These are phyloP conservation scores for Mycena polygramma DNA, from an alignment of 768 basidiomycete species.

Conservation along the genomic window DNA sequence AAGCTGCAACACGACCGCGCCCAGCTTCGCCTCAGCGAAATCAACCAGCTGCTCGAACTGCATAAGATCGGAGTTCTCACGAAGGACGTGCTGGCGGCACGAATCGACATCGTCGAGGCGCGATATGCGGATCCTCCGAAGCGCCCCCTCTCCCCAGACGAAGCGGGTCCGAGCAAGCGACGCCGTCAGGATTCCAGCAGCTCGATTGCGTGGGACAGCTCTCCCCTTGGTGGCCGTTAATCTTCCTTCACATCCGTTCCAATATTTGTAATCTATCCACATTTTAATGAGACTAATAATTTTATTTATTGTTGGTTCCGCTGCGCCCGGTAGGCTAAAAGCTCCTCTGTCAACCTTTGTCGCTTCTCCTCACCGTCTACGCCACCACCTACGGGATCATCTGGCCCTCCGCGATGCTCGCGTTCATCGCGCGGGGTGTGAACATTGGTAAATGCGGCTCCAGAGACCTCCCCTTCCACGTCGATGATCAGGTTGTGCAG, in stretches of 20 bases:
- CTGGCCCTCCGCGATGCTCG: constrained; percentile 28
- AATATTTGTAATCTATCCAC: not conserved
- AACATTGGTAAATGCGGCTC: constrained; percentile 25
- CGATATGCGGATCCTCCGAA: not conserved
- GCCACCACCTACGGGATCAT: constrained; percentile 21
- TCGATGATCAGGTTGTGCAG: constrained; percentile 52
- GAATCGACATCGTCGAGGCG: not conserved
- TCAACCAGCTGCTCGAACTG: not conserved
- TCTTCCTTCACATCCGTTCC: not conserved
- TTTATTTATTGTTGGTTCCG: constrained; percentile 20
- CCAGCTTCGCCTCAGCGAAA: not conserved
- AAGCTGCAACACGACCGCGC: not conserved
- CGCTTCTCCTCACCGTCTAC: constrained; percentile 36
- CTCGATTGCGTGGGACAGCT: too few species aligned
- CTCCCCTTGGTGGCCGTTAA: not conserved
- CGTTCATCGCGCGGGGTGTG: constrained; percentile 34
- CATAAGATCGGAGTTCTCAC: not conserved
- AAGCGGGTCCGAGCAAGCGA: not conserved
- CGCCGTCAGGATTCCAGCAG: not conserved
- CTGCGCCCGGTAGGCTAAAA: constrained; percentile 30
- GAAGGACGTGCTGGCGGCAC: not conserved
- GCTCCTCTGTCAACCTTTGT: constrained; percentile 38
- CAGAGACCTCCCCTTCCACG: constrained; percentile 44
- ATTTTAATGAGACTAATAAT: constrained; percentile 15
- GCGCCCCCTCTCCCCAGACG: not conserved